Percentiles rank a stretch among this genome's conserved stretches.
Evolutionary conservation across 1,139 yeast species (phyloP).

Genomic region (Candida sanyaensis): DNA sequence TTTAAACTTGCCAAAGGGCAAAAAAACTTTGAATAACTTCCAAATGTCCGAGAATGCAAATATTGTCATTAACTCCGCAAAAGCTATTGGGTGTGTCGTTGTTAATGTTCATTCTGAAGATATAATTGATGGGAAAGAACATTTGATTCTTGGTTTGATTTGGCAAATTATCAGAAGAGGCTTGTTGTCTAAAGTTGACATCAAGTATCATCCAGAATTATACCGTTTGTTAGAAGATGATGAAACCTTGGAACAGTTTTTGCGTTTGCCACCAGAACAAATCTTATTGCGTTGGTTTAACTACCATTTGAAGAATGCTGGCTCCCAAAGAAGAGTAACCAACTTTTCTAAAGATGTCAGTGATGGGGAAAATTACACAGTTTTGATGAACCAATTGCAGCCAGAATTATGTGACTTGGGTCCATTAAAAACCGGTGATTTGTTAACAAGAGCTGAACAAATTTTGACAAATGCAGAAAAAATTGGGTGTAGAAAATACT

Average conservation of each 20-base stretch:
- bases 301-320: constrained; percentile 93
- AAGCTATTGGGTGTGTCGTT: constrained; percentile 97
- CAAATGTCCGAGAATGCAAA: constrained; percentile 97
- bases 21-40: constrained; percentile 85
- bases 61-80: constrained; percentile 95
- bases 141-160: constrained; percentile 88
- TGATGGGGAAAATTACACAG: constrained; percentile 95
- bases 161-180: constrained; percentile 99
- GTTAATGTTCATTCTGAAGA: constrained; percentile 98
- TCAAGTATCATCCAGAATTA: constrained; percentile 93
- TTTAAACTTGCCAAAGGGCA: constrained; percentile 75
- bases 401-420: constrained; percentile 79
- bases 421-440: constrained; percentile 77
- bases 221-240: constrained; percentile 94
- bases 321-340: constrained; percentile 79
- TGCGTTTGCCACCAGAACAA: constrained; percentile 97
- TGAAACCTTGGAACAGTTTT: constrained; percentile 94
- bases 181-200: constrained; percentile 88
- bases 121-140: constrained; percentile 96
- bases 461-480: constrained; percentile 85
- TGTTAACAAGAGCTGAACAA: constrained; percentile 82
- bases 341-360: constrained; percentile 87
- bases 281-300: constrained; percentile 97
- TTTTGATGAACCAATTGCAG: constrained; percentile 82
- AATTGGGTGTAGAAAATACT: constrained; percentile 88